Evolutionary conservation across 2,329 filamentous ascomycete genomes (phyloP).

Genomic region (Stagonosporopsis tanaceti): DNA sequence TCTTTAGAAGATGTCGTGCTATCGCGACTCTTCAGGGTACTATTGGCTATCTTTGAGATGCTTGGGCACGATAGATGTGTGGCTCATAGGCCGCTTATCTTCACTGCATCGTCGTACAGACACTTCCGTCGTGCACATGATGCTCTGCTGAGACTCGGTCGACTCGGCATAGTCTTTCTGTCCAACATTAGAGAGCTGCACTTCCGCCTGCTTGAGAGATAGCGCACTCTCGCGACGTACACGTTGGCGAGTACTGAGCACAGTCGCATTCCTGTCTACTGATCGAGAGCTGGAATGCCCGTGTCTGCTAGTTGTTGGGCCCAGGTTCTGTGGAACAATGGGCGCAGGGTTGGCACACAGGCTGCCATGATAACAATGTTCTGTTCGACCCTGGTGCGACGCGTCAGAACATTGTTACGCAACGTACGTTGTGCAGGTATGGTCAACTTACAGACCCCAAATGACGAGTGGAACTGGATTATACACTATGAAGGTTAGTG

Average conservation of each 20-base stretch:
- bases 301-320: conserved; percentile 4
- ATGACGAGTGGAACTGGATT: conserved; percentile 13
- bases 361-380: conserved; percentile 23
- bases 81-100: background rate
- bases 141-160: conserved; percentile 8
- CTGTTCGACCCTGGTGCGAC: conserved; percentile 10
- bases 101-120: background rate
- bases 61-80: background rate
- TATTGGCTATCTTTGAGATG: background rate
- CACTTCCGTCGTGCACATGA: conserved; percentile 1
- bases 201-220: background rate
- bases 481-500: conserved; percentile 1
- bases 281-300: background rate
- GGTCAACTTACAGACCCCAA: conserved; percentile 14
- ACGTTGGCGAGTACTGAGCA: background rate
- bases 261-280: background rate
- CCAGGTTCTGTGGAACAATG: conserved; percentile 17
- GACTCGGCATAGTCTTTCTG: conserved; percentile 3
- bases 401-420: background rate
- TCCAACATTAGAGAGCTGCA: background rate
- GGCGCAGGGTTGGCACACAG: conserved; percentile 20
- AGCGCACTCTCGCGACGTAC: background rate
- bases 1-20: background rate
- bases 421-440: background rate
- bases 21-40: background rate